Percentiles rank a stretch among this genome's conserved stretches.
Evolutionary conservation across 495 filamentous ascomycete genomes (phyloP).

Genomic region (Penicillium alfredii): DNA sequence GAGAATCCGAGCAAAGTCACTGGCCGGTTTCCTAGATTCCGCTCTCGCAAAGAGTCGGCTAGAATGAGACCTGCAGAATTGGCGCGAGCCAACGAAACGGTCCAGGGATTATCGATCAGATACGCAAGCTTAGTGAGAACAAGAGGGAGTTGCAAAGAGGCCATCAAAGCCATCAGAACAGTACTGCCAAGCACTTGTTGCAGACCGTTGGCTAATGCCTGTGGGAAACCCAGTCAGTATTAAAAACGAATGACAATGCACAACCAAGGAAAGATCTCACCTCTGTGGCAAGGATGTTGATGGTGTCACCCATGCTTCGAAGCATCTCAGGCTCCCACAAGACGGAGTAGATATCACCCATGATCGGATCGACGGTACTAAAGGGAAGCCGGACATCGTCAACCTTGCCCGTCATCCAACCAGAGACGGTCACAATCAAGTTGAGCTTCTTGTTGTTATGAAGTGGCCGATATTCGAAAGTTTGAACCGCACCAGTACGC

Average conservation of each 20-base stretch:
- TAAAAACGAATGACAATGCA: slow-evolving; percentile 1
- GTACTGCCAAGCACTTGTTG: slow-evolving; percentile 94
- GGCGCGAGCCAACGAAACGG: slow-evolving; percentile 84
- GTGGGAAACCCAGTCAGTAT: slow-evolving; percentile 8
- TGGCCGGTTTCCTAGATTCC: slow-evolving; percentile 85
- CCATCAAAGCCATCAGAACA: slow-evolving; percentile 82
- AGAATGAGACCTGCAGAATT: slow-evolving; percentile 86
- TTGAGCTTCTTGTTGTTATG: slow-evolving; percentile 98
- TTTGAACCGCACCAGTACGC: slow-evolving; percentile 83
- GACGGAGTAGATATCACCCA: slow-evolving; percentile 97
- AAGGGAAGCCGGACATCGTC: slow-evolving; percentile 94
- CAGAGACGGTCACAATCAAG: slow-evolving; percentile 89
- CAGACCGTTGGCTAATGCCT: slow-evolving; percentile 91
- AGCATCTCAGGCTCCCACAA: slow-evolving; percentile 99
- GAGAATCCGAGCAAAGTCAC: slow-evolving; percentile 97
- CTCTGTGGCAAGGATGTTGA: slow-evolving; percentile 97
- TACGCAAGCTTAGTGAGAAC: slow-evolving; percentile 93
- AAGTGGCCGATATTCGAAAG: slow-evolving; percentile 92
- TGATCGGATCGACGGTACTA: slow-evolving; percentile 92
- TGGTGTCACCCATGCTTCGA: slow-evolving; percentile 92
- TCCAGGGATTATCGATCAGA: slow-evolving; percentile 98
- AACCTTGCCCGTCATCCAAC: slow-evolving; percentile 97
- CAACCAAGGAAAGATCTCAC: slow-evolving; percentile 40
- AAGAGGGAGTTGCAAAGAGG: slow-evolving; percentile 86
- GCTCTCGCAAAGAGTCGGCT: slow-evolving; percentile 87